Evolutionary conservation across 1,284 basidiomycete genomes (phyloP).

Genomic region (Cutaneotrichosporon cavernicola): DNA sequence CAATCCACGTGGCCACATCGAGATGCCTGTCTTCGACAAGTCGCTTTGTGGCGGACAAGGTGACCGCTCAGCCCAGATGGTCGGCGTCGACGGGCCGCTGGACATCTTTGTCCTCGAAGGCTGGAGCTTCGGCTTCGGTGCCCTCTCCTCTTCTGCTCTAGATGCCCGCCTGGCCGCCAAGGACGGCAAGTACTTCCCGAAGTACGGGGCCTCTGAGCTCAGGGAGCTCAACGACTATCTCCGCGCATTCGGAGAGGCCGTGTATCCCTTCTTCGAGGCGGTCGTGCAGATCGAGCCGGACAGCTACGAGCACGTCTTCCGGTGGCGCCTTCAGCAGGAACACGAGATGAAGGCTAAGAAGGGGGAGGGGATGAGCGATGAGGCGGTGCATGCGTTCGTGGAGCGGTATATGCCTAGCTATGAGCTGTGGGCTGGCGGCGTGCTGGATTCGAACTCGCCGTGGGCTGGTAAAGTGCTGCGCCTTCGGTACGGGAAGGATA

Average conservation of each 20-base stretch:
- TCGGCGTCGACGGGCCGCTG: constrained; percentile 55
- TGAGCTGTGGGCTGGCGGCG: constrained; percentile 29
- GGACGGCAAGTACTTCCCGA: constrained; percentile 31
- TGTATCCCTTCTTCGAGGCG: constrained; percentile 36
- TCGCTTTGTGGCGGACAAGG: constrained; percentile 73
- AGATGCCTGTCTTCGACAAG: constrained; percentile 78
- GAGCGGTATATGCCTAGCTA: constrained; percentile 49
- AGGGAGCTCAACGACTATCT: constrained; percentile 39
- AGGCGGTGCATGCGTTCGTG: constrained; percentile 67
- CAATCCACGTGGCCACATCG: constrained; percentile 17
- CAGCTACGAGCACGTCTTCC: constrained; percentile 44
- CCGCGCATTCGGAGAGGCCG: constrained; percentile 22
- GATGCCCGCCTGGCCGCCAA: constrained; percentile 42
- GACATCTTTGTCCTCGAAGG: constrained; percentile 77
- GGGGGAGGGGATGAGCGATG: constrained; percentile 82
- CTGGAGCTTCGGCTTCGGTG: constrained; percentile 56
- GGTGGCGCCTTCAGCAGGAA: constrained; percentile 82
- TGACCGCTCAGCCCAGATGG: constrained; percentile 63
- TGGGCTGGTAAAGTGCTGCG: constrained; percentile 40
- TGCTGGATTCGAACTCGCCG: constrained; percentile 25
- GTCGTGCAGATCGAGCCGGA: constrained; percentile 41
- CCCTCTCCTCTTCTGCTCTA: constrained; percentile 46
- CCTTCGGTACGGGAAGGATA: constrained; percentile 36
- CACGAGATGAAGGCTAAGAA: constrained; percentile 78
- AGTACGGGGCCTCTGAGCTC: constrained; percentile 31